These are phyloP conservation scores for Citrus cavaleriei DNA, from an alignment of 345 rosid species.

Conservation along the genomic window DNA sequence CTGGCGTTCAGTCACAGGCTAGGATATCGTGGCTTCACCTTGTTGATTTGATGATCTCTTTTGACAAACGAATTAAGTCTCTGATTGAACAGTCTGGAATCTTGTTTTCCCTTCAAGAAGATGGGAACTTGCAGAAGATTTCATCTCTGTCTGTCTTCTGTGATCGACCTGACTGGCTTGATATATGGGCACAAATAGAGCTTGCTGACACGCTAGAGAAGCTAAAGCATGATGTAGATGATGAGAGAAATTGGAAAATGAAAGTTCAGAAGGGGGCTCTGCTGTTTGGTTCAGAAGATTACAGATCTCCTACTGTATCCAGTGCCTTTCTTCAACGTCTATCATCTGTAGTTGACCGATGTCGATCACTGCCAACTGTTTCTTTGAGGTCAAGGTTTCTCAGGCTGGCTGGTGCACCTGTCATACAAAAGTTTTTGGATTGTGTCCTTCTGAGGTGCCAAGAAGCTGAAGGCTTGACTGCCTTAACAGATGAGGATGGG, in stretches of 20 bases:
- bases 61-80: conserved; percentile 74
- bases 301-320: conserved; percentile 64
- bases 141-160: conserved; percentile 79
- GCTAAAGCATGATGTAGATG: conserved; percentile 50
- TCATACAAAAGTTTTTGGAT: conserved; percentile 58
- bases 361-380: conserved; percentile 56
- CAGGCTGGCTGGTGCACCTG: conserved; percentile 60
- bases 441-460: conserved; percentile 71
- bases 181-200: conserved; percentile 88
- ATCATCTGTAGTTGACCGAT: conserved; percentile 63
- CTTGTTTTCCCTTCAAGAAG: conserved; percentile 64
- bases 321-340: conserved; percentile 46
- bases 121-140: conserved; percentile 57
- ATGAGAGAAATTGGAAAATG: conserved; percentile 67
- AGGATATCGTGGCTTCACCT: conserved; percentile 83
- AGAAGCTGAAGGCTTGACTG: conserved; percentile 95
- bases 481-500: conserved; percentile 75
- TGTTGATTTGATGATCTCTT: conserved; percentile 82
- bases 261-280: conserved; percentile 58
- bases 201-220: conserved; percentile 60
- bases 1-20: conserved; percentile 47
- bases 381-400: conserved; percentile 71
- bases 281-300: conserved; percentile 55
- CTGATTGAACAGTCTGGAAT: conserved; percentile 77
- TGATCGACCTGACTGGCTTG: conserved; percentile 91